A percentile compares a stretch with the other conserved stretches of the same genome.
Evolutionary conservation across 768 basidiomycete species (phyloP).

Genomic region (Floccularia luteovirens): DNA sequence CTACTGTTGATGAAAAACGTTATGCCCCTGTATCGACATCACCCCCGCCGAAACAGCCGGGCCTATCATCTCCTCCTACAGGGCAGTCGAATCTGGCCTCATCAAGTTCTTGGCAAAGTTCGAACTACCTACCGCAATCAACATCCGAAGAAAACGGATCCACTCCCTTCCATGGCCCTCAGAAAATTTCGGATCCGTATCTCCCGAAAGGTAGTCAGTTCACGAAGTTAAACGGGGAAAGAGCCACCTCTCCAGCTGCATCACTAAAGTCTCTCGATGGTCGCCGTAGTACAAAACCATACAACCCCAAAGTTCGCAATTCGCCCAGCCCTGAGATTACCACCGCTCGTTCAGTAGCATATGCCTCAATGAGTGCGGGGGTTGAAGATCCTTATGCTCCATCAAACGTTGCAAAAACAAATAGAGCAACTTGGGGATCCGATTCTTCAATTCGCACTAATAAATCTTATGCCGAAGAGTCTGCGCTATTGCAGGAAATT

Average conservation of each 20-base stretch:
- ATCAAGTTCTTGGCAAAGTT: too few species aligned
- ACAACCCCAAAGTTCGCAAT: constrained; percentile 5
- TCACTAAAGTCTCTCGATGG: constrained; percentile 24
- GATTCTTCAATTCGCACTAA: not conserved
- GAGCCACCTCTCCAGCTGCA: too few species aligned
- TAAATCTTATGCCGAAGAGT: constrained; percentile 3
- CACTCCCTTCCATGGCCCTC: too few species aligned
- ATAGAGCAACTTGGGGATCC: not conserved
- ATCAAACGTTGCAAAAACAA: constrained; percentile 13
- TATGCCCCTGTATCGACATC: too few species aligned
- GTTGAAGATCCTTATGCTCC: constrained; percentile 29
- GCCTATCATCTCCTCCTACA: too few species aligned
- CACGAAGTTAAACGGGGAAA: constrained; percentile 16
- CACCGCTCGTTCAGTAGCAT: too few species aligned
- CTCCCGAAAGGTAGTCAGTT: constrained; percentile 16
- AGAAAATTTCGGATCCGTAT: constrained; percentile 23
- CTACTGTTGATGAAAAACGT: too few species aligned
- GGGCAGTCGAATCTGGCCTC: too few species aligned
- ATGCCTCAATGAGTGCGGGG: constrained; percentile 10
- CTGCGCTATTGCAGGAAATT: constrained; percentile 22
- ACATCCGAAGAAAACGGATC: too few species aligned
- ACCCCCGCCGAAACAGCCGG: too few species aligned
- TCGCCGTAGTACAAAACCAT: constrained; percentile 12
- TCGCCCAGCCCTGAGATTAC: constrained; percentile 1
- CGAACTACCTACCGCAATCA: constrained; percentile 13